Percentiles rank a stretch among this genome's conserved stretches.
These are phyloP conservation scores for Aspergillus sp. DNA, from an alignment of 2,329 filamentous ascomycete species.

Conservation along the genomic window DNA sequence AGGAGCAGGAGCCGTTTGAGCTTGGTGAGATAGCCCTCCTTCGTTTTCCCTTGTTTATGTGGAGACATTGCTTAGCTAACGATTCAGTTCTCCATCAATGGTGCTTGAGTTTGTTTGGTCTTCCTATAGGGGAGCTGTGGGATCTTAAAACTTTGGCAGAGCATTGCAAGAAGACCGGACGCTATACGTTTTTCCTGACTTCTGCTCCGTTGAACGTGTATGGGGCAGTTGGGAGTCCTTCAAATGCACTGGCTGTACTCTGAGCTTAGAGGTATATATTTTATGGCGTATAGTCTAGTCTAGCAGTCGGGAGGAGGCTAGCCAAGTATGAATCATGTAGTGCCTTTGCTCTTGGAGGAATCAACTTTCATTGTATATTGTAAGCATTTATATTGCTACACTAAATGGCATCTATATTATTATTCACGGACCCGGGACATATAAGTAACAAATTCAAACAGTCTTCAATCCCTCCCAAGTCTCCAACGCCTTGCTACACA, in stretches of 20 bases:
- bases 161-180: slow-evolving; percentile 28
- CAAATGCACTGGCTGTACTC: slow-evolving; percentile 22
- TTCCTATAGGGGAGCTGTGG: slow-evolving; percentile 43
- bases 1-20: slow-evolving; percentile 7
- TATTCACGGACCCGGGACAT: too few species aligned
- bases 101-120: slow-evolving; percentile 37
- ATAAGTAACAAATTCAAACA: neutral
- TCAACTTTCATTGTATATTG: too few species aligned
- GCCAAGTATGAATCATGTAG: too few species aligned
- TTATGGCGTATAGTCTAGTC: too few species aligned
- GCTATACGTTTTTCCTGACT: slow-evolving; percentile 42
- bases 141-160: slow-evolving; percentile 36
- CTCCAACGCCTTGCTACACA: too few species aligned
- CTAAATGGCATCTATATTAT: too few species aligned
- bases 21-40: slow-evolving; percentile 4
- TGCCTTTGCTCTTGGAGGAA: too few species aligned
- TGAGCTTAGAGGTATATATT: slow-evolving; percentile 1
- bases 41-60: neutral
- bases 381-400: too few species aligned
- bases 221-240: slow-evolving; percentile 29
- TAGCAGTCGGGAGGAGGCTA: too few species aligned
- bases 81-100: slow-evolving; percentile 32
- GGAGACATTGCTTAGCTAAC: neutral
- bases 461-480: too few species aligned
- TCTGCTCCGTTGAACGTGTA: slow-evolving; percentile 39